Conservation (phyloP, 83 land plant species). For the Diphasiastrum complanatum region DNA sequence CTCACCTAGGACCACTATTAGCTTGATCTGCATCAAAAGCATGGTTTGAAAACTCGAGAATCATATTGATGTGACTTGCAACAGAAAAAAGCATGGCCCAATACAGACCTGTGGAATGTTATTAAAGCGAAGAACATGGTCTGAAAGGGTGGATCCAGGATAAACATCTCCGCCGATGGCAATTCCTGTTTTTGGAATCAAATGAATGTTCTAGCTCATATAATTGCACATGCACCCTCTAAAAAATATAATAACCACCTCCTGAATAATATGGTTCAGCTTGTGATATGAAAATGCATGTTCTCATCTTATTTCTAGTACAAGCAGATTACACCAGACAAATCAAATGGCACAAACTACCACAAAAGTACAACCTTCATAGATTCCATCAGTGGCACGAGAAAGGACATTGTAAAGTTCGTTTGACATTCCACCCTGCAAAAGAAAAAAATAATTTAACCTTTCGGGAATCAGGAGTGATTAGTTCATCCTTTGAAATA, state of each 20-base stretch:
- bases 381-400: slow-evolving; percentile 94
- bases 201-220: neutral
- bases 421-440: slow-evolving; percentile 99
- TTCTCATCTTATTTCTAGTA: neutral
- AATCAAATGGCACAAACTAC: too few species aligned
- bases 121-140: slow-evolving; percentile 89
- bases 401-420: slow-evolving; percentile 91
- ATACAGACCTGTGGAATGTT: slow-evolving; percentile 87
- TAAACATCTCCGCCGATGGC: slow-evolving; percentile 98
- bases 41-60: slow-evolving; percentile 3
- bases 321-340: too few species aligned
- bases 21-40: slow-evolving; percentile 56
- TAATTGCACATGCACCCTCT: neutral
- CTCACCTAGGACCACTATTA: slow-evolving; percentile 97
- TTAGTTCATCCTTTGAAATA: too few species aligned
- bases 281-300: neutral
- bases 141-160: slow-evolving; percentile 95
- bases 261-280: neutral
- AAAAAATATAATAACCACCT: neutral
- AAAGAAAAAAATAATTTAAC: too few species aligned
- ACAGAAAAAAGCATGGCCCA: too few species aligned
- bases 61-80: too few species aligned
- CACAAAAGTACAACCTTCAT: slow-evolving; percentile 55
- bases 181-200: slow-evolving; percentile 42
- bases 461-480: too few species aligned